Percentiles rank a stretch among this genome's conserved stretches.
These are phyloP conservation scores for Mesostigma viride DNA, from an alignment of 139 green algal species.

Conservation along the genomic window DNA sequence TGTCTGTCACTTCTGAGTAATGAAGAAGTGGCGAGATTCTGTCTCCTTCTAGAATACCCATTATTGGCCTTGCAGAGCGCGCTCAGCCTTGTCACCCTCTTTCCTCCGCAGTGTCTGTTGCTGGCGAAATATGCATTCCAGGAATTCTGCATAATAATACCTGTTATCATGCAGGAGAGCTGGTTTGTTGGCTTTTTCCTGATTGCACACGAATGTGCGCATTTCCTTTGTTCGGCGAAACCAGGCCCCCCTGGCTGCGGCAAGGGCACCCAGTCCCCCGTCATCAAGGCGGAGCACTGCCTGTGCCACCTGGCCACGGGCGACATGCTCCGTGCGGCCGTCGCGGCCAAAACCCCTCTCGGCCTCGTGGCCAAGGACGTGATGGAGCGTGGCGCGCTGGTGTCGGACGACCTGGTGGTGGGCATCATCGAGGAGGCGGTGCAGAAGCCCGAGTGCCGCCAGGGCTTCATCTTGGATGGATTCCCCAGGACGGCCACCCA, in stretches of 20 bases:
- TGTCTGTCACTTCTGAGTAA: no score
- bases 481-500: constrained; percentile 77
- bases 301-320: constrained; percentile 94
- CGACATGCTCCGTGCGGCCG: constrained; percentile 84
- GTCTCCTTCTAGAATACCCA: no score
- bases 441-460: constrained; percentile 73
- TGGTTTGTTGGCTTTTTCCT: no score
- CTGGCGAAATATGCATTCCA: no score
- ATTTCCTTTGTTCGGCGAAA: no score
- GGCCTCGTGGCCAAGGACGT: constrained; percentile 61
- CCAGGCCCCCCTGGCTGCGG: constrained; percentile 38
- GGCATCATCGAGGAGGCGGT: constrained; percentile 87
- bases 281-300: constrained; percentile 92
- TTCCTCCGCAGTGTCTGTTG: no score
- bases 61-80: no score
- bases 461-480: constrained; percentile 94
- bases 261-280: constrained; percentile 66
- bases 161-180: no score
- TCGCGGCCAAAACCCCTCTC: constrained; percentile 47
- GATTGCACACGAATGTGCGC: no score
- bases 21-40: no score
- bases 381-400: constrained; percentile 84
- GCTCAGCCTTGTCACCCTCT: no score
- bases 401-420: constrained; percentile 93
- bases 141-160: no score